Evolutionary conservation across 495 filamentous ascomycete species (phyloP).

Genomic region (Xylaria sp.): DNA sequence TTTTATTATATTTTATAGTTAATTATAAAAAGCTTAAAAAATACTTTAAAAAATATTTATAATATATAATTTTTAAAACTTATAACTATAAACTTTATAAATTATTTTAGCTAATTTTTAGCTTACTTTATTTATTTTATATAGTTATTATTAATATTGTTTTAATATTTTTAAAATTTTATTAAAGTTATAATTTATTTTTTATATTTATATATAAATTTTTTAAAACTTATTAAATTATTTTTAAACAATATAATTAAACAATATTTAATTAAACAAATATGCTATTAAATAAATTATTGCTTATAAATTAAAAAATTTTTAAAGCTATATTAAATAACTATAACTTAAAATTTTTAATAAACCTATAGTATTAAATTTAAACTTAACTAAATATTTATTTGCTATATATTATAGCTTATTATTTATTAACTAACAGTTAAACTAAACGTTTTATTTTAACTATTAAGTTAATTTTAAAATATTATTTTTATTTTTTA

Average conservation of each 20-base stretch:
- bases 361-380: background rate
- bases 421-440: slow-evolving; percentile 17
- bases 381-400: background rate
- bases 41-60: slow-evolving; percentile 12
- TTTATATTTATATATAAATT: too few relatives aligned
- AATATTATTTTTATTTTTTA: slow-evolving; percentile 20
- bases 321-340: slow-evolving; percentile 15
- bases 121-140: too few relatives aligned
- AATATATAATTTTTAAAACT: slow-evolving; percentile 15
- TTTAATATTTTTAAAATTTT: too few relatives aligned
- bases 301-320: too few relatives aligned
- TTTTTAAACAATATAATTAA: too few relatives aligned
- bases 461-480: slow-evolving; percentile 15
- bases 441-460: slow-evolving; percentile 19
- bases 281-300: too few relatives aligned
- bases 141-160: too few relatives aligned
- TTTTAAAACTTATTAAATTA: too few relatives aligned
- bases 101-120: too few relatives aligned
- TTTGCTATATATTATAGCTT: background rate
- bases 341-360: slow-evolving; percentile 10
- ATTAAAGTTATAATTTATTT: too few relatives aligned
- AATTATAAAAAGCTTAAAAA: slow-evolving; percentile 10
- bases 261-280: too few relatives aligned
- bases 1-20: slow-evolving; percentile 12
- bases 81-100: too few relatives aligned